Evolutionary conservation across 345 rosid species (phyloP), one percentile per base, ranked within the genome.

Genomic region (Limnanthes douglasii): DNA sequence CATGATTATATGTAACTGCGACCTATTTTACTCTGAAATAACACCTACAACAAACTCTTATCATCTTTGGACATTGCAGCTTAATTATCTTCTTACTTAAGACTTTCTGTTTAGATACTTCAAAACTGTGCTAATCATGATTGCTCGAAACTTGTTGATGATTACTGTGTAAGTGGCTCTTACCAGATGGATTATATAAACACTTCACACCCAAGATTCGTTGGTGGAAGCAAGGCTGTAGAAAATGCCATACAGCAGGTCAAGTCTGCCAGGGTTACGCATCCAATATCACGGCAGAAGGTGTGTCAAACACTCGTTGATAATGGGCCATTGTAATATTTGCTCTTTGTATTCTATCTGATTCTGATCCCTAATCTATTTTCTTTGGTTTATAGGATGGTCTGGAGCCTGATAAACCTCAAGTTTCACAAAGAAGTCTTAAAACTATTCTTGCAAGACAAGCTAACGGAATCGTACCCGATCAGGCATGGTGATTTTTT

Each of bases 131-230:
- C n/a, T 49, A 20, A 8, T 21, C 30, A 8, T 22, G 9, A 15
- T 31, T 32, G 39, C 27, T 49, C 27, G 15, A 32, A 19, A 5
- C 41, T 31, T 14, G 22, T 43, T 41, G 11, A 11, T 6, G 5
- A 18, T 1, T 14, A 2, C 30, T 39, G 12, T 17, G 0, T 7
- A 30, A 4, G 14, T 25, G 15, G 21, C 23, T 16, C 43, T 69
- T 39, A 39, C 43, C 78, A 88, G 97, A 88, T 88, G 95, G 97
- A 70, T 61, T 83, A 88, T 53, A 79, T 83, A 46, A 79, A 88
- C 50, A 88, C 97, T 32, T 83, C 95, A 24, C 93, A 88, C 66
- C 84, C 86, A 41, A 83, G 70, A 51, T 88, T 88, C 66, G 48
- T 79, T 18, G 93, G 97, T 39, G 97, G 97, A 40, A 78, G 78